These are phyloP conservation scores for Neurospora sp. DNA, from an alignment of 495 filamentous ascomycete species.

Conservation along the genomic window DNA sequence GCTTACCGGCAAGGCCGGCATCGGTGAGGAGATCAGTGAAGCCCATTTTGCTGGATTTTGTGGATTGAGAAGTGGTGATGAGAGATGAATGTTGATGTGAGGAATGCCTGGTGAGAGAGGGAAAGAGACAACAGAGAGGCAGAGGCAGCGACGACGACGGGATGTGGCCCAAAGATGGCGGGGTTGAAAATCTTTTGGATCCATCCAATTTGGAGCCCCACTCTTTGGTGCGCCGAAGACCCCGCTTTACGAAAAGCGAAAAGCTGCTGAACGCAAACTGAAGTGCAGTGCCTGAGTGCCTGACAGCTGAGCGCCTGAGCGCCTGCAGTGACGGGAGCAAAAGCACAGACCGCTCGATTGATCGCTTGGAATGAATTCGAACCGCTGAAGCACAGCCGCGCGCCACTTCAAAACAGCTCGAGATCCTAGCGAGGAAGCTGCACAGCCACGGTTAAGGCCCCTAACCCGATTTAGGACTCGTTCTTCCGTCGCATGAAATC, in stretches of 20 bases:
- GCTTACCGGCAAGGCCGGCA: slow-evolving; percentile 74
- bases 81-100: background rate
- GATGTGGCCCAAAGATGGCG: slow-evolving; percentile 10
- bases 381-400: background rate
- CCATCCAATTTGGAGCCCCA: background rate
- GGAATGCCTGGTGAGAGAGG: slow-evolving; percentile 1
- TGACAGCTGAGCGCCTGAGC: background rate
- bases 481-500: background rate
- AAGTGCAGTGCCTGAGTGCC: background rate
- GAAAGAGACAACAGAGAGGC: slow-evolving; percentile 1
- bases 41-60: slow-evolving; percentile 54
- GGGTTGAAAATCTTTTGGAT: slow-evolving; percentile 14
- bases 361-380: background rate
- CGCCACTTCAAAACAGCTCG: background rate
- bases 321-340: background rate
- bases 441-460: background rate
- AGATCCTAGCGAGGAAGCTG: background rate
- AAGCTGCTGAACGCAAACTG: background rate
- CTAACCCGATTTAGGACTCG: background rate
- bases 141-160: background rate
- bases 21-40: slow-evolving; percentile 89
- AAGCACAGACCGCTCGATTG: background rate
- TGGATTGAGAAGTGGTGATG: background rate
- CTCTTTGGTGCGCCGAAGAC: background rate
- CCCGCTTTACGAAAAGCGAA: background rate